phyloP scores from a whole-genome alignment of 495 filamentous ascomycete genomes.

The Xeromyces bisporus region DNA sequence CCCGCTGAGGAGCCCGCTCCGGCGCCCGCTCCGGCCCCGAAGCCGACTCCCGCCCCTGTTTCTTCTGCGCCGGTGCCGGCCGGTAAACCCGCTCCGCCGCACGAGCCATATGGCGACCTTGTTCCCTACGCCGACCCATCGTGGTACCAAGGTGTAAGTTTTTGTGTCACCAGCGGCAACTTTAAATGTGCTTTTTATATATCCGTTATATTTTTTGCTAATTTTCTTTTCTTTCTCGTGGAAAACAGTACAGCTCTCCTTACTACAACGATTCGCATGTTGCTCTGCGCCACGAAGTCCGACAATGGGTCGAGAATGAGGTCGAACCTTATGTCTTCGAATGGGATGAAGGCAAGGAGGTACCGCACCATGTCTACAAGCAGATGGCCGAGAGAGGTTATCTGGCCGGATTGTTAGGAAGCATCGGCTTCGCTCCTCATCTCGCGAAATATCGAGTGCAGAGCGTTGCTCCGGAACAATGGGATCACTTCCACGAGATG shows the following conservation, averaged over 20 bases:
- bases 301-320: conserved; percentile 77
- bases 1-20: conserved; percentile 39
- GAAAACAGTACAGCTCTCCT: conserved; percentile 68
- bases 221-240: background rate
- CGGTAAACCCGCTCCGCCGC: conserved; percentile 39
- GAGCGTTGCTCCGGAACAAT: conserved; percentile 70
- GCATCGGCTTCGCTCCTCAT: conserved; percentile 50
- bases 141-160: conserved; percentile 89
- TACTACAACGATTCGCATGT: conserved; percentile 91
- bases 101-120: conserved; percentile 70
- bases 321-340: conserved; percentile 86
- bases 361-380: conserved; percentile 79
- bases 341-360: conserved; percentile 89
- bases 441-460: conserved; percentile 52
- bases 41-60: conserved; percentile 34
- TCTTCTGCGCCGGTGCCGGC: conserved; percentile 32
- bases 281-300: conserved; percentile 73
- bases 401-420: conserved; percentile 73
- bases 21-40: conserved; percentile 32
- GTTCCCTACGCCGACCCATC: conserved; percentile 84
- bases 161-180: background rate
- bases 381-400: conserved; percentile 89
- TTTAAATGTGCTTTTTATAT: background rate
- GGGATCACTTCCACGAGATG: conserved; percentile 98
- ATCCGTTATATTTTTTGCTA: too few relatives aligned